These are phyloP conservation scores for Trichoderma koningiopsis DNA, from an alignment of 2,329 filamentous ascomycete genomes.

Conservation along the genomic window DNA sequence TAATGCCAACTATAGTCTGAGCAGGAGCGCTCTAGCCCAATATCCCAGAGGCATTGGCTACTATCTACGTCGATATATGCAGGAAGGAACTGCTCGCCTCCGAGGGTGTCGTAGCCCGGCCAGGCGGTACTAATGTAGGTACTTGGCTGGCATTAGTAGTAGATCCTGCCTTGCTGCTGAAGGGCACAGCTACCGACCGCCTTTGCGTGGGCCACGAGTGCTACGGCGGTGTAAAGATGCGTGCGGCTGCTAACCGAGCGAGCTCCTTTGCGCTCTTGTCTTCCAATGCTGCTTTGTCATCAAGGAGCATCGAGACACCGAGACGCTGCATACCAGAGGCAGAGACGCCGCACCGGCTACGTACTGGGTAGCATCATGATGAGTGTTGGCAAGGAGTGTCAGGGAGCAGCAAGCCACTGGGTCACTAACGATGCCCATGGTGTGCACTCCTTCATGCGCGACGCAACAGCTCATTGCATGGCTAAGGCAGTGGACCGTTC, in stretches of 20 bases:
- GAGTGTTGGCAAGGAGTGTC: neutral
- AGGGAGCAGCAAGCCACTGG: neutral
- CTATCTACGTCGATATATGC: too few relatives aligned
- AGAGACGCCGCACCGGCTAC: neutral
- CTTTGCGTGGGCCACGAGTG: neutral
- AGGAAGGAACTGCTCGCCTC: neutral
- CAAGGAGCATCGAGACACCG: neutral
- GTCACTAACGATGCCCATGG: neutral
- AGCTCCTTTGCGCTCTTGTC: neutral
- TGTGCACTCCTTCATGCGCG: constrained; percentile 21
- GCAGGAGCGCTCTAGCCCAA: neutral
- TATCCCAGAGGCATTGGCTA: neutral
- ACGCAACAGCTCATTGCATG: constrained; percentile 4
- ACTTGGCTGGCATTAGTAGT: neutral
- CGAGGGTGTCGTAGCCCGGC: neutral
- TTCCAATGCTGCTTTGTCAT: neutral
- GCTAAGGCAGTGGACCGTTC: constrained; percentile 20
- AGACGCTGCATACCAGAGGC: neutral
- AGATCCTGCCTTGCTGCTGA: neutral
- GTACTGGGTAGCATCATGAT: neutral
- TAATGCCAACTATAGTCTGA: neutral
- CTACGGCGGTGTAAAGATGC: neutral
- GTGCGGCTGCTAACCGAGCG: neutral
- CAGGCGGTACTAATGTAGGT: neutral
- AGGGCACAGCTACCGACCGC: neutral